Conservation (phyloP, 768 basidiomycete species). For the Lyophyllum decastes region DNA sequence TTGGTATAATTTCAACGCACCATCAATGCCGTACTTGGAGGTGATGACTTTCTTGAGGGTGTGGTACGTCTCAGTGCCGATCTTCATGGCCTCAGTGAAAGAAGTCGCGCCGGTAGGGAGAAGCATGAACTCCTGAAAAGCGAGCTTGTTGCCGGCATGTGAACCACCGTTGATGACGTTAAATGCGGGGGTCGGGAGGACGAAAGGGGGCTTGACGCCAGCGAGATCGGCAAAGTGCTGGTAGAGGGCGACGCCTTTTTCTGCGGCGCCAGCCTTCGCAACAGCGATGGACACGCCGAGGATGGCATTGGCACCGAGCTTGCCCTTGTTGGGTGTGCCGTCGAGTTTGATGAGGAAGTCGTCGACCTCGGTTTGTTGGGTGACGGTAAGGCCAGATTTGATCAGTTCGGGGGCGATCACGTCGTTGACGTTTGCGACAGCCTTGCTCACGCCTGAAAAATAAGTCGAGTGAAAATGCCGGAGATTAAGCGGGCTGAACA, state of each 20-base stretch:
- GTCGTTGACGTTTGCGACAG: conserved; percentile 92
- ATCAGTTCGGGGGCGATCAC: conserved; percentile 88
- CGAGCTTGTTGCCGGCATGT: conserved; percentile 99
- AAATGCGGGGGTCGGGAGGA: conserved; percentile 91
- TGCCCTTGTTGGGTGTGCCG: conserved; percentile 97
- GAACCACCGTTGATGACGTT: conserved; percentile 99
- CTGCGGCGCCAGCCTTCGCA: conserved; percentile 88
- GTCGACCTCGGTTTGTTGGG: conserved; percentile 93
- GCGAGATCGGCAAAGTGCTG: conserved; percentile 95
- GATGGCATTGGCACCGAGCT: conserved; percentile 98
- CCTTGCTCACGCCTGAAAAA: conserved; percentile 82
- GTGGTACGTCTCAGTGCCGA: conserved; percentile 97
- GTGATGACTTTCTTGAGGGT: conserved; percentile 98
- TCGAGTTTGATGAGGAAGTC: conserved; percentile 98
- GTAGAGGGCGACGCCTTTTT: conserved; percentile 95
- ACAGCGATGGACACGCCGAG: conserved; percentile 98
- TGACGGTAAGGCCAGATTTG: conserved; percentile 80
- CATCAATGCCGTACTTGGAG: conserved; percentile 98
- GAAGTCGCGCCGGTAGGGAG: conserved; percentile 89
- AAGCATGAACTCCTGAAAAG: conserved; percentile 99
- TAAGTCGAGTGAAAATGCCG: conserved; percentile 10
- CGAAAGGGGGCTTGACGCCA: conserved; percentile 91
- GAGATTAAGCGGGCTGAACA: conserved; percentile 3
- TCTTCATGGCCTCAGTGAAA: conserved; percentile 98
- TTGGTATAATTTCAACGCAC: conserved; percentile 38